A percentile compares a stretch with the other conserved stretches of the same genome.
Evolutionary conservation across 768 basidiomycete genomes (phyloP).

Genomic region (Agaricus subrufescens): DNA sequence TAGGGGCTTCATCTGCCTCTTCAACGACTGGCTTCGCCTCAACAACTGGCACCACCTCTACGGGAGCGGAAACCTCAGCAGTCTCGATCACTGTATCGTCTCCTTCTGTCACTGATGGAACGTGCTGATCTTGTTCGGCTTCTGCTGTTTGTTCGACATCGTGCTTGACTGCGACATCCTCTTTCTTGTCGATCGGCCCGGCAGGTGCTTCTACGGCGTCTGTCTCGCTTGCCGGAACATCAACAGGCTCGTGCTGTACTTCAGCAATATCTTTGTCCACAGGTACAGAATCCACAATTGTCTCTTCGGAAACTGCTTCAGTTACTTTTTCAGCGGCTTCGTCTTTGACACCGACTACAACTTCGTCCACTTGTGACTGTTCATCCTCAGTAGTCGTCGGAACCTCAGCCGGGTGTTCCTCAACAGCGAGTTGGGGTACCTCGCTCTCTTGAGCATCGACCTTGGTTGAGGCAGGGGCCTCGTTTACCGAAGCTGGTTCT

Average conservation of each 20-base stretch:
- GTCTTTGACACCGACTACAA: neutral
- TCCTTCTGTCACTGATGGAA: neutral
- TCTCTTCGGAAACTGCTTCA: neutral
- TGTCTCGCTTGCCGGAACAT: neutral
- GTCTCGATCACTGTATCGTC: neutral
- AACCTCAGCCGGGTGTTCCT: neutral
- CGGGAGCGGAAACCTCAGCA: neutral
- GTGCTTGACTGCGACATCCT: neutral
- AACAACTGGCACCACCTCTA: neutral
- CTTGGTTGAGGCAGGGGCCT: too few relatives aligned
- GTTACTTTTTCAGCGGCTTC: neutral
- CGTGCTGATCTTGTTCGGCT: neutral
- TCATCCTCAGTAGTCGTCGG: neutral
- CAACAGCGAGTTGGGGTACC: neutral
- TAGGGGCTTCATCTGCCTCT: neutral
- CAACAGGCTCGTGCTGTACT: neutral
- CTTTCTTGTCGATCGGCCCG: neutral
- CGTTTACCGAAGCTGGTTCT: neutral
- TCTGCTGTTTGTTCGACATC: neutral
- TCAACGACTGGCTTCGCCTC: neutral
- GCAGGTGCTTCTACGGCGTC: neutral
- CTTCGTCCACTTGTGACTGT: neutral
- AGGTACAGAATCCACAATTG: neutral
- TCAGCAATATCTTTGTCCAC: neutral
- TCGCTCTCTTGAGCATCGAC: too few relatives aligned